These are phyloP conservation scores for Claviceps arundinis DNA, from an alignment of 2,329 filamentous ascomycete species.

Conservation along the genomic window DNA sequence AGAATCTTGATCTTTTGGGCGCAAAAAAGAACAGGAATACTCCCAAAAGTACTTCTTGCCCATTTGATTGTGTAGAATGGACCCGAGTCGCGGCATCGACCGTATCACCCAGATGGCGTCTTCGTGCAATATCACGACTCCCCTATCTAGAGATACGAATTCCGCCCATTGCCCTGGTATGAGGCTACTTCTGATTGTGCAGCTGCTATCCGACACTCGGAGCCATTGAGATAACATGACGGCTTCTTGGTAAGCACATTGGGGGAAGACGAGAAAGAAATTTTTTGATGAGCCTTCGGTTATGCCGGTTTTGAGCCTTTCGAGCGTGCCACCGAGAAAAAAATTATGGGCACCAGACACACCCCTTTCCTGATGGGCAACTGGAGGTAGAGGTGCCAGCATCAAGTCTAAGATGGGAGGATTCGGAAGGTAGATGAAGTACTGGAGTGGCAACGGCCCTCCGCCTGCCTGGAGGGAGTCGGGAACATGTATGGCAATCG, in stretches of 20 bases:
- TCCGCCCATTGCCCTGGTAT: conserved; percentile 32
- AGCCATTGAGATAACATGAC: conserved; percentile 33
- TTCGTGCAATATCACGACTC: conserved; percentile 33
- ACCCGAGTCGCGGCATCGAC: conserved; percentile 24
- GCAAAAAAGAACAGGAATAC: conserved; percentile 12
- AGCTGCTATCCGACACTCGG: conserved; percentile 22
- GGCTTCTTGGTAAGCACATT: conserved; percentile 19
- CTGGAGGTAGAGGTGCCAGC: conserved; percentile 13
- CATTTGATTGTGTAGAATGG: conserved; percentile 18
- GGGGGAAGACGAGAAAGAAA: conserved; percentile 39
- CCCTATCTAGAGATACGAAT: conserved; percentile 22
- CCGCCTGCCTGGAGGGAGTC: background rate
- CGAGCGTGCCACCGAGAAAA: conserved; percentile 20
- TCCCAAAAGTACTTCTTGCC: conserved; percentile 25
- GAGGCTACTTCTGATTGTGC: conserved; percentile 28
- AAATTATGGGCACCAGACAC: conserved; percentile 13
- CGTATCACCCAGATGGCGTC: conserved; percentile 23
- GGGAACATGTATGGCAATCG: conserved; percentile 22
- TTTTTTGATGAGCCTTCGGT: conserved; percentile 9
- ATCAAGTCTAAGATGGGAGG: conserved; percentile 9
- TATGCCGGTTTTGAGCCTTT: conserved; percentile 12
- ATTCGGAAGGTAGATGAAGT: conserved; percentile 23
- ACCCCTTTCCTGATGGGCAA: background rate
- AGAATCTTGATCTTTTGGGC: background rate
- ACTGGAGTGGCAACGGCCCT: conserved; percentile 16